A percentile compares a stretch with the other conserved stretches of the same genome.
Conservation (phyloP, 495 filamentous ascomycete genomes). For the Aspergillus funiculosus region DNA sequence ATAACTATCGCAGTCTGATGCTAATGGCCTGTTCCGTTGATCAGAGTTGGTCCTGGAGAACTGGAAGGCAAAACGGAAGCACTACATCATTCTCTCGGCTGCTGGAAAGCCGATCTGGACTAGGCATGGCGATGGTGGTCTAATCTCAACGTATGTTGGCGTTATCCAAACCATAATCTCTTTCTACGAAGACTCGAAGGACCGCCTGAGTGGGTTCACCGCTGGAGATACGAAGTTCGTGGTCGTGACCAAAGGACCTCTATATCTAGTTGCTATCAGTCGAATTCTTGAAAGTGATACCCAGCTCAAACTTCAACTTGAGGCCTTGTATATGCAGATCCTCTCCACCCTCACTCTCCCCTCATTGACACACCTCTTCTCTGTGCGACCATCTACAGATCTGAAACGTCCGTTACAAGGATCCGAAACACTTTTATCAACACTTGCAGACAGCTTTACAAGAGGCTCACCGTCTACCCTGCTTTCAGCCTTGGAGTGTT, state of each 20-base stretch:
- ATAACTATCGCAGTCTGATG: background rate
- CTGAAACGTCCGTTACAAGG: slow-evolving; percentile 88
- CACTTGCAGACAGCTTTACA: slow-evolving; percentile 90
- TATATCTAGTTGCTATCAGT: slow-evolving; percentile 92
- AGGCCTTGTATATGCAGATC: slow-evolving; percentile 96
- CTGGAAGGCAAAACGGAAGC: slow-evolving; percentile 88
- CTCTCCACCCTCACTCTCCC: slow-evolving; percentile 90
- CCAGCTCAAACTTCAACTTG: slow-evolving; percentile 81
- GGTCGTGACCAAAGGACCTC: slow-evolving; percentile 70
- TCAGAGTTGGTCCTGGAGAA: slow-evolving; percentile 59
- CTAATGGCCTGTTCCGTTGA: slow-evolving; percentile 7
- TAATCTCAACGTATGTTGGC: slow-evolving; percentile 92
- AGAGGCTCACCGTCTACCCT: slow-evolving; percentile 84
- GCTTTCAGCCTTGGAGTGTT: slow-evolving; percentile 83
- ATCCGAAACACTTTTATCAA: slow-evolving; percentile 85
- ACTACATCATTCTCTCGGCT: slow-evolving; percentile 91
- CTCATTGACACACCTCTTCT: slow-evolving; percentile 81
- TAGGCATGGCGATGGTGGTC: slow-evolving; percentile 79
- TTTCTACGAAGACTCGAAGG: slow-evolving; percentile 77
- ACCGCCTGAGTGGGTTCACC: slow-evolving; percentile 72
- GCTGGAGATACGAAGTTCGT: slow-evolving; percentile 82
- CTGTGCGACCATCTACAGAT: slow-evolving; percentile 83
- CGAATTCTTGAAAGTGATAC: slow-evolving; percentile 82
- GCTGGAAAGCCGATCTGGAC: slow-evolving; percentile 99
- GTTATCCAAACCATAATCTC: slow-evolving; percentile 96